Evolutionary conservation across 495 filamentous ascomycete genomes (phyloP).

Genomic region (Durotheca rogersii): DNA sequence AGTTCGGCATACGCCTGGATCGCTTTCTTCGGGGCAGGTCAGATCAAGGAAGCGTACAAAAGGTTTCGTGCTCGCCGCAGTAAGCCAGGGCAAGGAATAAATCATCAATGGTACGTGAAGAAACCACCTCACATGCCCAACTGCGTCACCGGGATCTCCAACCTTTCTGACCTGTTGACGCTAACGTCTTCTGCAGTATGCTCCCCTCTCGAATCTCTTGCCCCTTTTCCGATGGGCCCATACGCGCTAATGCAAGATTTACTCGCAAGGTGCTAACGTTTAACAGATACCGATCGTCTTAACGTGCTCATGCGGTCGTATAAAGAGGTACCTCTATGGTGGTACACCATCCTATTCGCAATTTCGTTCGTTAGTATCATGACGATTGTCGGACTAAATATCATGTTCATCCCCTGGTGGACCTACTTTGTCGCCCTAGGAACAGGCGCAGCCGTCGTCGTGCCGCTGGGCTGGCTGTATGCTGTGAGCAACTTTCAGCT

Average conservation of each 20-base stretch:
- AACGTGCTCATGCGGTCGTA: slow-evolving; percentile 58
- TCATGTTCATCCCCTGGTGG: slow-evolving; percentile 59
- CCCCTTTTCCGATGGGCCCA: not conserved
- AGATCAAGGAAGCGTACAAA: slow-evolving; percentile 44
- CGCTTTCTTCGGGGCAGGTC: slow-evolving; percentile 52
- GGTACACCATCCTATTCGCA: slow-evolving; percentile 52
- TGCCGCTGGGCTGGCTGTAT: slow-evolving; percentile 58
- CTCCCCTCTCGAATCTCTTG: not conserved
- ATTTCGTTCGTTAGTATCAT: slow-evolving; percentile 50
- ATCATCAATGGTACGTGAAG: slow-evolving; percentile 45
- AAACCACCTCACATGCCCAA: too few relatives aligned
- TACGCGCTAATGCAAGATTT: not conserved
- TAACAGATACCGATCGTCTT: slow-evolving; percentile 47
- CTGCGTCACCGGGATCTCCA: too few relatives aligned
- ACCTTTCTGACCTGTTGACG: not conserved
- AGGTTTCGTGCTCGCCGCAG: slow-evolving; percentile 42
- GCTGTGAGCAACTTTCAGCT: slow-evolving; percentile 58
- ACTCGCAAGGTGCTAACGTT: not conserved
- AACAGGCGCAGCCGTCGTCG: slow-evolving; percentile 52
- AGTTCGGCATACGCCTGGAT: slow-evolving; percentile 59
- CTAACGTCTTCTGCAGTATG: slow-evolving; percentile 17
- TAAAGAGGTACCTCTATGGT: slow-evolving; percentile 57
- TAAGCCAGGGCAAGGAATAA: slow-evolving; percentile 41
- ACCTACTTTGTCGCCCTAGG: slow-evolving; percentile 54
- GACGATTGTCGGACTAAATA: slow-evolving; percentile 45